A percentile compares a stretch with the other conserved stretches of the same genome.
phyloP scores from a whole-genome alignment of 371 early-diverging fungal species.

The Synchytrium microbalum region DNA sequence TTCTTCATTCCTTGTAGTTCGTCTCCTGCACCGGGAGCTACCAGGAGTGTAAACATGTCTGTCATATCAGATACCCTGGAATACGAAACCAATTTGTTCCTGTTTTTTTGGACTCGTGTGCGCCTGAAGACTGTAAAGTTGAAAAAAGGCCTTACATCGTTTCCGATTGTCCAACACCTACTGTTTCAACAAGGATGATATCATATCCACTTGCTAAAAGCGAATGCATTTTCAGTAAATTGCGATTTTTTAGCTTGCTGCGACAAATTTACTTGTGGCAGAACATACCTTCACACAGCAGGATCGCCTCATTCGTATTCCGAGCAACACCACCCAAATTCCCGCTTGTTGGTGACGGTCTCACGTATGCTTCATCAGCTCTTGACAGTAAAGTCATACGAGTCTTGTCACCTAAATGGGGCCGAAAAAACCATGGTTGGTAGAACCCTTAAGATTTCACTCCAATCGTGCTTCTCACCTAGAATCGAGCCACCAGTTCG shows the following conservation, averaged over 20 bases:
- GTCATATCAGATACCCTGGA: constrained; percentile 70
- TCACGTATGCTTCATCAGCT: constrained; percentile 51
- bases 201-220: constrained; percentile 63
- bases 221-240: neutral
- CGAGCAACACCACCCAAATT: constrained; percentile 67
- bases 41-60: constrained; percentile 60
- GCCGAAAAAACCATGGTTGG: neutral
- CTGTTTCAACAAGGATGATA: constrained; percentile 70
- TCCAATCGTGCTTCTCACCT: constrained; percentile 20
- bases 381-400: constrained; percentile 62
- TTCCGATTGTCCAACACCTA: constrained; percentile 78
- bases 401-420: constrained; percentile 60
- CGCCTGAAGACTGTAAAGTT: neutral
- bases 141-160: constrained; percentile 36
- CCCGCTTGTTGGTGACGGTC: constrained; percentile 64
- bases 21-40: constrained; percentile 59
- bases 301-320: constrained; percentile 67
- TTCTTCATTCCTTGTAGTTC: constrained; percentile 77
- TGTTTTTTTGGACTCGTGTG: neutral
- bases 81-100: neutral
- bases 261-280: neutral
- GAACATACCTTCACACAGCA: constrained; percentile 59
- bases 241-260: neutral
- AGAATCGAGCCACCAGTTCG: constrained; percentile 72
- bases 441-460: neutral